Evolutionary conservation across 2,329 filamentous ascomycete species (phyloP).

Genomic region (Fusarium globosum): DNA sequence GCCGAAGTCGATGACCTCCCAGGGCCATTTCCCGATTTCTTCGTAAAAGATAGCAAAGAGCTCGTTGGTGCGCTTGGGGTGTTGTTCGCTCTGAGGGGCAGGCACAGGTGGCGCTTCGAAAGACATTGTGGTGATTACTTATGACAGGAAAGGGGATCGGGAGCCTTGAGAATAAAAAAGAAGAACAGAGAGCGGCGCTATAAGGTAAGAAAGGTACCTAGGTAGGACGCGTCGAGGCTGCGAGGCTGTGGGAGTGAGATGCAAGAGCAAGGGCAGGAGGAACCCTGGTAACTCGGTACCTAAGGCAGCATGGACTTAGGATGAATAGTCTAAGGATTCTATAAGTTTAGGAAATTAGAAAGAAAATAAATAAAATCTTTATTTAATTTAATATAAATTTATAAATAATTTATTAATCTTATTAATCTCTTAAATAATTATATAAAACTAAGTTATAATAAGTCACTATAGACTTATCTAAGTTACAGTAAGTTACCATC

Average conservation of each 20-base stretch:
- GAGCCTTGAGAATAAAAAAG: neutral
- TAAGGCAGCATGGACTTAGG: neutral
- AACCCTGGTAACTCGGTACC: neutral
- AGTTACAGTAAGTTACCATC: neutral
- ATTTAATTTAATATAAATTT: neutral
- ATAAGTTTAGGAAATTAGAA: accelerated
- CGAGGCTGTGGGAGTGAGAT: neutral
- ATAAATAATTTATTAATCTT: neutral
- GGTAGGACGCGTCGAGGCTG: neutral
- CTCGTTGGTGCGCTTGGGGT: accelerated
- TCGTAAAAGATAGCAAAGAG: neutral
- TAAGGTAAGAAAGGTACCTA: neutral
- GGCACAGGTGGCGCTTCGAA: neutral
- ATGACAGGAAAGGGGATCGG: neutral
- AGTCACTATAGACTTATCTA: neutral
- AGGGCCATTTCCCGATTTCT: neutral
- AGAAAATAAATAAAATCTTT: neutral
- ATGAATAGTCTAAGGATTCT: neutral
- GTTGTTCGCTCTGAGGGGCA: neutral
- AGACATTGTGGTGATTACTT: neutral
- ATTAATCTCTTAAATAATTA: neutral
- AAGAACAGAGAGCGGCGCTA: neutral
- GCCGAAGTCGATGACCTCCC: neutral
- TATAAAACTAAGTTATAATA: neutral
- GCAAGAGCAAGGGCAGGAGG: neutral